Evolutionary conservation across 2,329 filamentous ascomycete species (phyloP).

Genomic region (Parastagonospora avenae): DNA sequence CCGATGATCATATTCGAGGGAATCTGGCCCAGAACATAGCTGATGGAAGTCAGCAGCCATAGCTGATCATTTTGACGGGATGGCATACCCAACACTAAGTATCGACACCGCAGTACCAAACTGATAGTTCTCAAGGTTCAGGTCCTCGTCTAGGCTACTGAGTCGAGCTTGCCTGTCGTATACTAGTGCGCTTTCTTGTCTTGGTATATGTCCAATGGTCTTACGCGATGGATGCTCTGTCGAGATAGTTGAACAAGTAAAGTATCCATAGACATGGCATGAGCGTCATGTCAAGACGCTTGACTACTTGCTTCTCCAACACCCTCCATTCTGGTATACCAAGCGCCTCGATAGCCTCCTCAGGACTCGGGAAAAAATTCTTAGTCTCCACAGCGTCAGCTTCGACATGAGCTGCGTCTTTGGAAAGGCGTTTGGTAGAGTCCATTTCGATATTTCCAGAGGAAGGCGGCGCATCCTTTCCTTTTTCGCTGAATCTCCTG

Average conservation of each 20-base stretch:
- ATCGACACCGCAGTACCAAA: conserved; percentile 55
- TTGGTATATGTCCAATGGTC: neutral
- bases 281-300: conserved; percentile 2
- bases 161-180: conserved; percentile 57
- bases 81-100: conserved; percentile 42
- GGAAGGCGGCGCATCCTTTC: too few species aligned
- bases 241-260: conserved; percentile 47
- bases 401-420: neutral
- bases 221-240: conserved; percentile 65
- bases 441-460: too few species aligned
- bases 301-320: neutral
- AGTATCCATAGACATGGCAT: conserved; percentile 41
- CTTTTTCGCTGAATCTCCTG: too few species aligned
- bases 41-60: conserved; percentile 29
- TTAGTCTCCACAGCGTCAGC: neutral
- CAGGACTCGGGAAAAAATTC: neutral
- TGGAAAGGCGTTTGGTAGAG: neutral
- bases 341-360: neutral
- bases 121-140: conserved; percentile 15
- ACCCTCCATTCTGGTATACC: neutral
- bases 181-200: neutral
- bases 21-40: conserved; percentile 54
- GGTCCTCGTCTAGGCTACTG: conserved; percentile 63
- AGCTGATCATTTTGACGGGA: conserved; percentile 45
- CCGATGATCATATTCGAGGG: conserved; percentile 64